Base-by-base conservation (phyloP, 441 rosid genomes). In the Dalechampia spathulata region DNA sequence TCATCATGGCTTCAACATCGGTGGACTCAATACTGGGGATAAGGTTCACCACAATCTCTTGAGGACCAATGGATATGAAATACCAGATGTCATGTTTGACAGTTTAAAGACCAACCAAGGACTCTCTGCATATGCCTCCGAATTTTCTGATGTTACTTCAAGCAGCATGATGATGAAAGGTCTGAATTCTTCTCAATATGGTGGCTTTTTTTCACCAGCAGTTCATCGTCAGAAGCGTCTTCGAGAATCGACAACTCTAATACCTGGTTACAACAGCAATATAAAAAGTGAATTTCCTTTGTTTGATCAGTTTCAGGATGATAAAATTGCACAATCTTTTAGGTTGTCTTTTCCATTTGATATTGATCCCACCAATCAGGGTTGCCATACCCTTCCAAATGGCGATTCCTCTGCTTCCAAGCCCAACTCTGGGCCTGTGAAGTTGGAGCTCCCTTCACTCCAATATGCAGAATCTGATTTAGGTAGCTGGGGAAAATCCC, bases 391-490 rank as follows among this genome's bases (percentile, higher is more conserved):
- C 88, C 75, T 80, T 75, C 65, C 81, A 74, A 79, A 84, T 83
- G 95, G 90, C 86, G 65, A 74, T 74, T 76, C 80, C 87, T 78
- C 94, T 74, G 71, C 98, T 94, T 90, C 95, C 57, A 81, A 72
- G 82, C 83, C 92, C 71, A 39, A 43, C 21, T 64, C 75, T 17
- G 93, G 73, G 91, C 80, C 87, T 66, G 71, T 86, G 97, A 90
- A 90, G 99, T 76, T 78, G 86, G 99, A 93, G 97, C 97, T 93
- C 99, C 99, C 97, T 93, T 94, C 99, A 94, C 90, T 94, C 99
- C 99, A 94, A 94, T 83, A 81, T 85, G 56, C 85, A 63, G 93
- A 87, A 72, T 61, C 76, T 64, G 77, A 79, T 58, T 72, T 83
- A 58, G 78, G 83, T 67, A 78, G 83, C 77, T 82, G 95, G 95